Evolutionary conservation across 306 rosid species (phyloP), one percentile per base, ranked within the genome.

Genomic region (Medicago ruthenica): DNA sequence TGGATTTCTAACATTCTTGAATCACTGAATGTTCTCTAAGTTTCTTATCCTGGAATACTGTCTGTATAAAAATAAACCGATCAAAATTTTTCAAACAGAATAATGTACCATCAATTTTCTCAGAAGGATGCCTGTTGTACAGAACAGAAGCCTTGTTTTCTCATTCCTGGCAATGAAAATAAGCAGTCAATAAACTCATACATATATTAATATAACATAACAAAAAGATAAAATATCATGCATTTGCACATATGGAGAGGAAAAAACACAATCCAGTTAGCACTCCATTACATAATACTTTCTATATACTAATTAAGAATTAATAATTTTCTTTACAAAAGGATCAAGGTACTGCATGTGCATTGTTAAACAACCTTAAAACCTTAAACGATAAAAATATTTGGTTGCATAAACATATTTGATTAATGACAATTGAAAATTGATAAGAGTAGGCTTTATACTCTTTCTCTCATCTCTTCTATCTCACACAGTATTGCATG

Each of bases 71-170:
- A 45, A 45, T 12, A 45, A 70, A 76, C 58, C 42, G 24, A 55
- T 2, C 42, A 76, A 76, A 24, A 60, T 53, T 64, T 71, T 58
- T 44, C 71, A 66, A 61, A 61, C 39, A 47, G 47, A 75, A 64
- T 37, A 67, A 62, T 88, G 22, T 83, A 92, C 98, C 96, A 80
- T 84, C 34, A 94, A 82, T 90, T 87, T 89, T 86, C 98, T 91
- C 82, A 94, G 78, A 84, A 94, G 96, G 81, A 94, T 90, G 79
- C 98, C 98, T 2, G 98, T 94, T 8, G 98, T 94, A 73, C 98
- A 94, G 79, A 94, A 91, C 4, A 94, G 84, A 82, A 94, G 98
- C 88, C 89, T 91, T 76, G 98, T 94, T 80, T 80, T 87, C 64
- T 86, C 97, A 81, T 85, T 91, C 93, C 97, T 92, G 86, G 44